phyloP scores from a whole-genome alignment of 1,284 basidiomycete genomes.

The Ustilago bromivora region DNA sequence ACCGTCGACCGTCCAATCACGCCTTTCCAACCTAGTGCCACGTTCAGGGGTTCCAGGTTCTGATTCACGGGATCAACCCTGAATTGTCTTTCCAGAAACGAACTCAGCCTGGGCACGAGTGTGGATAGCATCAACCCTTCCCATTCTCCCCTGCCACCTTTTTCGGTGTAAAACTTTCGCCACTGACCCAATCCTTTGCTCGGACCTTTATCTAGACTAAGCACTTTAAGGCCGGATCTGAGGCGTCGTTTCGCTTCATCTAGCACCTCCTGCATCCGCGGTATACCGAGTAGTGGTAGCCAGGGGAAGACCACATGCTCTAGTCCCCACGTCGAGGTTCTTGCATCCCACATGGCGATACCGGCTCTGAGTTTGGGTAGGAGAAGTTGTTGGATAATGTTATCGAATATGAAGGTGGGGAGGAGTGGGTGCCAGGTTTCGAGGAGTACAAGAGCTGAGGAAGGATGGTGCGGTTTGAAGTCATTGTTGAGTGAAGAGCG shows the following conservation, averaged over 20 bases:
- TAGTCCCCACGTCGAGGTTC: conserved; percentile 70
- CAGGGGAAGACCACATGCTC: conserved; percentile 92
- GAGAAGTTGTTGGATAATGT: conserved; percentile 93
- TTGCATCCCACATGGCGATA: conserved; percentile 78
- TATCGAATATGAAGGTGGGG: conserved; percentile 91
- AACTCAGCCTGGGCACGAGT: conserved; percentile 87
- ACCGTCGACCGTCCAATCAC: conserved; percentile 75
- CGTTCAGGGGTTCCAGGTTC: conserved; percentile 78
- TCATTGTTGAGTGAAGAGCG: conserved; percentile 80
- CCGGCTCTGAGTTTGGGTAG: conserved; percentile 88
- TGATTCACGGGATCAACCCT: conserved; percentile 88
- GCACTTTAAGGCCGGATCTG: conserved; percentile 81
- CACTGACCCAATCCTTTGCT: conserved; percentile 44
- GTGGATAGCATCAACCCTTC: conserved; percentile 89
- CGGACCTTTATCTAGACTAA: conserved; percentile 71
- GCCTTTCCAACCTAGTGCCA: conserved; percentile 81
- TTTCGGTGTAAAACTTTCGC: conserved; percentile 35
- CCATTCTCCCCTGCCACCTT: conserved; percentile 76
- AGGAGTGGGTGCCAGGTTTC: conserved; percentile 89
- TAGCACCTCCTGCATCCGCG: conserved; percentile 81
- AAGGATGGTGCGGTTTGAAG: conserved; percentile 82
- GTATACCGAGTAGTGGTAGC: conserved; percentile 82
- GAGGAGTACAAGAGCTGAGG: conserved; percentile 82
- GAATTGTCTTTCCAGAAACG: conserved; percentile 83
- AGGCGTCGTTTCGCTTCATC: conserved; percentile 87